phyloP scores from a whole-genome alignment of 495 filamentous ascomycete species.

The Astrothelium macrocarpum region DNA sequence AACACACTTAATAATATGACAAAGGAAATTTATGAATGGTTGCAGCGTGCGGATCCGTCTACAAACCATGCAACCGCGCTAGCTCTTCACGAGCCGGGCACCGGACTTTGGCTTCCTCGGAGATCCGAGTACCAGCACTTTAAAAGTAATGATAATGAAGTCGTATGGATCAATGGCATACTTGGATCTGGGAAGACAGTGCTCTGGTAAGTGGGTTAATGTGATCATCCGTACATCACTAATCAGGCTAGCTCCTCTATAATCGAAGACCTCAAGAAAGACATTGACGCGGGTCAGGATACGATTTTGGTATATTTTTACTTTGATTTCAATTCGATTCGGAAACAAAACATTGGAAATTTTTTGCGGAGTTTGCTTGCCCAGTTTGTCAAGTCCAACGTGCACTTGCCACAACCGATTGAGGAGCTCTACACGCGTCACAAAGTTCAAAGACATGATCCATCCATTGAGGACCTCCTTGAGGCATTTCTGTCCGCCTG shows the following conservation, averaged over 20 bases:
- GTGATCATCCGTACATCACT: not conserved
- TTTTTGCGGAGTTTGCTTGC: not conserved
- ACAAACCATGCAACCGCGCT: not conserved
- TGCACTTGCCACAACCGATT: not conserved
- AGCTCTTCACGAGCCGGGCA: not conserved
- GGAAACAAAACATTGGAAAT: not conserved
- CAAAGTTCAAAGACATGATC: not conserved
- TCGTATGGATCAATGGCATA: not conserved
- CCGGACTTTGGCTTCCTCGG: not conserved
- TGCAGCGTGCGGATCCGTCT: not conserved
- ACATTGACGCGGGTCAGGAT: not conserved
- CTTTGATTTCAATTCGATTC: not conserved
- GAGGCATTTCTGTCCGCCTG: not conserved
- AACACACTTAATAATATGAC: not conserved
- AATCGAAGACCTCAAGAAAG: not conserved
- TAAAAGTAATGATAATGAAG: not conserved
- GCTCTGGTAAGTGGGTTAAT: not conserved
- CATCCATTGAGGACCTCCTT: not conserved
- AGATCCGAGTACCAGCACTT: not conserved
- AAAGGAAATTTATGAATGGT: not conserved
- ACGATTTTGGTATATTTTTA: not conserved
- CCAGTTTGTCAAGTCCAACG: not conserved
- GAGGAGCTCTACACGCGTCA: not conserved
- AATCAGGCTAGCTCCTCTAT: not conserved
- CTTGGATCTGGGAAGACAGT: constrained; percentile 2